Base-by-base conservation (phyloP, 495 filamentous ascomycete genomes). In the Lasiosphaeria hispida region DNA sequence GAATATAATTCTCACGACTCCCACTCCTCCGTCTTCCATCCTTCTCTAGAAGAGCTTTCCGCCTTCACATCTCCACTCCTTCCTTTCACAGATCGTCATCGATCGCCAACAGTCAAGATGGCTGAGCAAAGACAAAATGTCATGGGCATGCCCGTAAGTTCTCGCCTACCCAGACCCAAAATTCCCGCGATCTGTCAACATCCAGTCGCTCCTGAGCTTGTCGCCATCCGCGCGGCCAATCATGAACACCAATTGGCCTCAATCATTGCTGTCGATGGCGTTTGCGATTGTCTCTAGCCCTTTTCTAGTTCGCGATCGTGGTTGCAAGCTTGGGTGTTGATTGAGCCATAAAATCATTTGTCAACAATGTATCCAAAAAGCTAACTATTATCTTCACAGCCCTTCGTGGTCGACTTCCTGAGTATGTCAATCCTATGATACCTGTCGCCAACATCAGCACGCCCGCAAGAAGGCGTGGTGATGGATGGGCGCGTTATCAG, bases 371-470 rank as follows among this genome's bases (percentile, higher is more conserved):
- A n/a, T 19, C 15, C 47, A 56, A 18, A 17, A 36, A 23, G 62
- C 69, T 71, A 66, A 70, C 63, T 40, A 63, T 36, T 39, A 18
- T 43, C 50, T 15, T 50, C 56, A 77, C 71, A 79, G 74, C 66
- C 80, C 73, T 89, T 89, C 79, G 78, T 96, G 72, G 90, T 92
- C 66, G 93, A 97, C 82, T 97, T 97, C 83, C 74, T 97, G 85
- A 96, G 92, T 97, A 96, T 69, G 92, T 94, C 51, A 59, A 49
- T 61, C 48, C 52, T 48, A 33, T 13, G 17, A 17, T 23, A 17
- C 23, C 23, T 30, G 23, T 5, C 23, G 23, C 23, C 2, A 30
- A 30, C 23, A 30, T 30, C 23, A 30, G 23, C 23, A 30, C 5
- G 23, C 2, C 23, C 23, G 2, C 23, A 2, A 30, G 2, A 30